Evolutionary conservation across 2,329 filamentous ascomycete species (phyloP), one percentile per base, ranked within the genome.

Genomic region (Microdochium bolleyi): DNA sequence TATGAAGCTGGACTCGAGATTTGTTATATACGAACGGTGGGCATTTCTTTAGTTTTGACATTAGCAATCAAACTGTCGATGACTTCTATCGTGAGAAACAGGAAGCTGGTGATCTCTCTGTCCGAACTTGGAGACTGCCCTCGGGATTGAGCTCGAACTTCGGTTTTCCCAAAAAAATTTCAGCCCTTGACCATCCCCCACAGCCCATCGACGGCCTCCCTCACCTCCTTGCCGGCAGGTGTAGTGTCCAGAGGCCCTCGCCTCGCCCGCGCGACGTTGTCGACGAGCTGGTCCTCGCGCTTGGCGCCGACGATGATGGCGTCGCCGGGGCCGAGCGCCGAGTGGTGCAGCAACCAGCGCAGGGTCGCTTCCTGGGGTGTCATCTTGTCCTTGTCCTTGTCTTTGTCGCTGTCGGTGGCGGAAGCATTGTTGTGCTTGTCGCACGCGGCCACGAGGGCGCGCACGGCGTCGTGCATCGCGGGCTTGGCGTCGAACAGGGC

Each of bases 241-340:
- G 8, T 14, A 14, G 30, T 22, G 2, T 49, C 49, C 51, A 54
- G 34, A n/a, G 56, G 54, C 3, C 56, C 57, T n/a, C 38, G 41
- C 13, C 54, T 49, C 24, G 53, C 50, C 22, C 52, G 53, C 5
- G 53, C 50, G 8, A 56, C 55, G 34, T 59, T 59, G 16, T 24
- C 24, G 24, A 49, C 49, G 14, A 59, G 34, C 48, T 57, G 54
- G 10, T 52, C 49, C 11, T 57, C 22, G n/a, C 44, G 53, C 24
- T 54, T 58, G 48, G 56, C 56, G 4, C 57, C 57, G 25, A 59
- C 51, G 49, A 59, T 57, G 50, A 59, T 38, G 21, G 24, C 57
- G 27, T 59, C 57, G 13, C 52, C 48, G 7, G 53, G 41, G 13
- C 13, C n/a, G 24, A 58, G 49, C 2, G 51, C 53, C 9, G 54